Conservation (phyloP, 305 asterid species). For the Rubia occidens region DNA sequence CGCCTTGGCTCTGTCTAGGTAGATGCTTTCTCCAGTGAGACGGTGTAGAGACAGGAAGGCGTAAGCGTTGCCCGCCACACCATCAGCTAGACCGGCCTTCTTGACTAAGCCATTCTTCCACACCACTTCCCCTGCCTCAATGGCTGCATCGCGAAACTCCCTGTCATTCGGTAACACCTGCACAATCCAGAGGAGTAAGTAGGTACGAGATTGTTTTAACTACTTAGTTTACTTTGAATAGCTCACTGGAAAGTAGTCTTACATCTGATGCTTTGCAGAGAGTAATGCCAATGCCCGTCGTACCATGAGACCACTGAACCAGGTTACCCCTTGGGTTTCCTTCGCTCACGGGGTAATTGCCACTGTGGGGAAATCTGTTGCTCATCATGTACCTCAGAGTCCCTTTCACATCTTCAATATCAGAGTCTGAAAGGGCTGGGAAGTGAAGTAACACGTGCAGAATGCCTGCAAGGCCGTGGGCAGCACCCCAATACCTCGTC, state of each 20-base stretch:
- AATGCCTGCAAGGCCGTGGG: conserved; percentile 77
- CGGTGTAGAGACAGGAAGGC: conserved; percentile 56
- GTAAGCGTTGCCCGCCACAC: conserved; percentile 62
- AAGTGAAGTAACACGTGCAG: conserved; percentile 59
- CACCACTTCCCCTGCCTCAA: conserved; percentile 80
- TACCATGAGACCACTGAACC: conserved; percentile 83
- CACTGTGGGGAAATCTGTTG: conserved; percentile 59
- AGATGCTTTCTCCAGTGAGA: conserved; percentile 59
- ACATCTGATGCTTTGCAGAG: conserved; percentile 80
- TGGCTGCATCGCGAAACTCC: conserved; percentile 70
- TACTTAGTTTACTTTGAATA: neutral
- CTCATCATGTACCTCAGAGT: conserved; percentile 76
- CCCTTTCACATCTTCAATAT: conserved; percentile 47
- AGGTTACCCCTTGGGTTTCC: conserved; percentile 71
- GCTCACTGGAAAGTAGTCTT: neutral
- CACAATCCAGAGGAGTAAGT: neutral
- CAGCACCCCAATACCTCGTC: conserved; percentile 83
- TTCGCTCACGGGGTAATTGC: conserved; percentile 72
- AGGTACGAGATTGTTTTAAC: no score
- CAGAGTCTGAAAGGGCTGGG: conserved; percentile 29
- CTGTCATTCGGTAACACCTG: conserved; percentile 52
- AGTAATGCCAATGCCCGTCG: conserved; percentile 57
- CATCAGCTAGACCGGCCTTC: conserved; percentile 65
- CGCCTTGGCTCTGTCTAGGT: conserved; percentile 57
- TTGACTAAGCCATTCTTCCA: conserved; percentile 67